A percentile compares a stretch with the other conserved stretches of the same genome.
Conservation (phyloP, 331 rosid genomes). For the Prunus yedoensis region DNA sequence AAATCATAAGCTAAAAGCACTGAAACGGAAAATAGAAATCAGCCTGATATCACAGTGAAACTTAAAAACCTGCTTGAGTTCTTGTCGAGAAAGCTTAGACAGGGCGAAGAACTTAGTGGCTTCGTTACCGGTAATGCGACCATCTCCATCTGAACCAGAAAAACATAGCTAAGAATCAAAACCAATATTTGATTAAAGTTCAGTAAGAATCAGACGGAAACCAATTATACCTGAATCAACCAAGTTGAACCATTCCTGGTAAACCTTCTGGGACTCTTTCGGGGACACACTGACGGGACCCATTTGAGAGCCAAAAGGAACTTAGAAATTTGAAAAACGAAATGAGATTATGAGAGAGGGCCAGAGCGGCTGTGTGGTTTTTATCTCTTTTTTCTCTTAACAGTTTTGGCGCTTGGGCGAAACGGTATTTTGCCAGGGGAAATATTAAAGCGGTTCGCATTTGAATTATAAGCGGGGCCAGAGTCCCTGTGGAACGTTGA, state of each 20-base stretch:
- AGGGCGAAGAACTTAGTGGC: slow-evolving; percentile 81
- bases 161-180: background rate
- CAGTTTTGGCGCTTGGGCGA: slow-evolving; percentile 37
- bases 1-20: background rate
- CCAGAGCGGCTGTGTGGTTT: background rate
- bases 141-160: slow-evolving; percentile 64
- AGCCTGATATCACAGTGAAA: background rate
- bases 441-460: background rate
- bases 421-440: background rate
- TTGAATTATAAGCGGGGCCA: background rate
- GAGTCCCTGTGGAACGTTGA: background rate
- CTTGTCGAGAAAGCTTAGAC: slow-evolving; percentile 74
- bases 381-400: no score
- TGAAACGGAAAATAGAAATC: background rate
- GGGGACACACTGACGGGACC: slow-evolving; percentile 39
- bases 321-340: slow-evolving; percentile 26
- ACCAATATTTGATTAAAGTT: background rate
- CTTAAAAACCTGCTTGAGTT: slow-evolving; percentile 69
- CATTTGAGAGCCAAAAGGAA: slow-evolving; percentile 31
- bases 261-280: slow-evolving; percentile 59
- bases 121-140: slow-evolving; percentile 70
- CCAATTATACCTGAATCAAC: slow-evolving; percentile 74
- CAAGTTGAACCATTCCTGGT: slow-evolving; percentile 73
- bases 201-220: background rate
- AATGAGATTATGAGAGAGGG: background rate